Evolutionary conservation across 139 green algal genomes (phyloP).

Genomic region (Micractinium sp.): DNA sequence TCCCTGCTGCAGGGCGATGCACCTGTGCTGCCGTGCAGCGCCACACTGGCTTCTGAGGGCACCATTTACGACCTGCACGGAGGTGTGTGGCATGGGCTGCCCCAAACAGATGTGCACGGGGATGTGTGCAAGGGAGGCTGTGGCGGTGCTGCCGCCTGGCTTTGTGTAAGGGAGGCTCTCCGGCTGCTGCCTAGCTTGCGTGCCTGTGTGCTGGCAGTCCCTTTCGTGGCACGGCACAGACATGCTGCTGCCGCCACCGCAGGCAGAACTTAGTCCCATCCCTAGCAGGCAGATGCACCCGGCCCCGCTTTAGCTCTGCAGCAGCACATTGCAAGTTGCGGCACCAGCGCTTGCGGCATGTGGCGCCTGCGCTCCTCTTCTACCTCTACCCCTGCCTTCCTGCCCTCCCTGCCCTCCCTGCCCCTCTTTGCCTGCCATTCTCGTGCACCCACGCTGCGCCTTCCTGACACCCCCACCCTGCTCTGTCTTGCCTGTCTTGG

Average conservation of each 20-base stretch:
- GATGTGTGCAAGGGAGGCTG: no score
- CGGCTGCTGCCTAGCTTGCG: not conserved
- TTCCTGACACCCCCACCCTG: not conserved
- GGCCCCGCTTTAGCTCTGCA: no score
- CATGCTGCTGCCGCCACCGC: no score
- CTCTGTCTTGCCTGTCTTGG: not conserved
- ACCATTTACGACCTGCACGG: conserved; percentile 45
- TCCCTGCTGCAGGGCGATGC: not conserved
- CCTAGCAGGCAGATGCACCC: not conserved
- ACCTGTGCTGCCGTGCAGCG: conserved; percentile 26
- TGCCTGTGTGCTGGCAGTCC: not conserved
- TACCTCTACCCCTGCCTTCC: no score
- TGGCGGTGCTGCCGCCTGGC: no score
- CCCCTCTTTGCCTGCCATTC: no score
- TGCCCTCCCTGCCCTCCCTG: not conserved
- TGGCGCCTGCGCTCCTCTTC: not conserved
- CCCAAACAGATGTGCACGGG: no score
- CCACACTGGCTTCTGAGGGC: not conserved
- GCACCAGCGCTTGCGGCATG: not conserved
- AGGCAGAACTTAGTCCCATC: not conserved
- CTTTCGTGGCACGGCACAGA: no score
- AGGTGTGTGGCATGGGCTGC: not conserved
- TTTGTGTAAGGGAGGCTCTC: no score
- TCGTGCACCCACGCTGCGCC: not conserved
- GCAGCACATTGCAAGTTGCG: no score